Evolutionary conservation across 768 basidiomycete species (phyloP).

Genomic region (Auriscalpium orientale): DNA sequence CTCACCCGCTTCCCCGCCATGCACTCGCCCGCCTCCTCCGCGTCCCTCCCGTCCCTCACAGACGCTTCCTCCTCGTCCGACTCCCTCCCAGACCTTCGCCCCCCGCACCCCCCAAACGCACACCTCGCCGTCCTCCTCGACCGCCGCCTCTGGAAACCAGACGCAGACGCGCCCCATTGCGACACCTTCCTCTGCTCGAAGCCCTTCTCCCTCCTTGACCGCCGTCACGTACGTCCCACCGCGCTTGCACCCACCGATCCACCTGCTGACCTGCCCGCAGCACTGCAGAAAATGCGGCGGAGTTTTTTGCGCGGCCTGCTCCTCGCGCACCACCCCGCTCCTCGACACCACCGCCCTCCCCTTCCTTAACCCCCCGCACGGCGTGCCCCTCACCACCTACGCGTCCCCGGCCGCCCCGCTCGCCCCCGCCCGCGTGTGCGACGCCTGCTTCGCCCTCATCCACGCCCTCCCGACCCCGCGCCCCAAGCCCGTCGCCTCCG

Average conservation of each 20-base stretch:
- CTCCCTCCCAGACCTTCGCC: conserved; percentile 11
- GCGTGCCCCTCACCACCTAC: conserved; percentile 49
- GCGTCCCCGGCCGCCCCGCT: conserved; percentile 57
- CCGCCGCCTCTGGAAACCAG: conserved; percentile 71
- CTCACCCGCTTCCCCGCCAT: background rate
- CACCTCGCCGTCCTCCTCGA: conserved; percentile 73
- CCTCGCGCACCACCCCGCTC: conserved; percentile 49
- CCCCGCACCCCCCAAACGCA: conserved; percentile 38
- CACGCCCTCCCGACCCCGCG: conserved; percentile 40
- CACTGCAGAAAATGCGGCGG: conserved; percentile 85
- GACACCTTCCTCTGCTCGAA: conserved; percentile 68
- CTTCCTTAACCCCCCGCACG: conserved; percentile 67
- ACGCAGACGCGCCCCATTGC: conserved; percentile 52
- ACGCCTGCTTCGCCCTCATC: conserved; percentile 71
- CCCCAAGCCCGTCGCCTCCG: conserved; percentile 10
- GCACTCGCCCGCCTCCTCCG: conserved; percentile 7
- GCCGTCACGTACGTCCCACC: conserved; percentile 55
- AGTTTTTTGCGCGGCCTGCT: conserved; percentile 62
- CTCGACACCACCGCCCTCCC: conserved; percentile 65
- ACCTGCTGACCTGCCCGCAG: conserved; percentile 26
- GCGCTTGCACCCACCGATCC: conserved; percentile 1
- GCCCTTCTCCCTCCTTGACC: conserved; percentile 60
- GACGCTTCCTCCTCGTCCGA: conserved; percentile 20
- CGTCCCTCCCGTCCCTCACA: conserved; percentile 17
- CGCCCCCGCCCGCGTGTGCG: conserved; percentile 56